Conservation (phyloP, 2,329 filamentous ascomycete genomes). For the Pseudogymnoascus sp. region DNA sequence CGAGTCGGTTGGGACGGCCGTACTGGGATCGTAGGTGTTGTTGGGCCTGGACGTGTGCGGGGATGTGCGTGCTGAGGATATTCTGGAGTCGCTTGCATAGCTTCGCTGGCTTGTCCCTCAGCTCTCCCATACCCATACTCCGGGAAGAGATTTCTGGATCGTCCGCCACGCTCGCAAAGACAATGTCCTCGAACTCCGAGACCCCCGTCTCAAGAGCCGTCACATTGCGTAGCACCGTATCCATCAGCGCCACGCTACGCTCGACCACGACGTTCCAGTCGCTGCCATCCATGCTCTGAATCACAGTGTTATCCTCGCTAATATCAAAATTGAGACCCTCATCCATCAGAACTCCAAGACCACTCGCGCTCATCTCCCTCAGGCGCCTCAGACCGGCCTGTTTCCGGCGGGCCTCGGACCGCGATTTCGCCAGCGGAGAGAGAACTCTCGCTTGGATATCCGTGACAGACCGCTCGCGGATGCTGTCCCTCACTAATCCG, state of each 20-base stretch:
- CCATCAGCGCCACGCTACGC: slow-evolving; percentile 75
- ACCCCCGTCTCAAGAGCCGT: slow-evolving; percentile 54
- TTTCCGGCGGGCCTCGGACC: slow-evolving; percentile 67
- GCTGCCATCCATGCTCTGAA: slow-evolving; percentile 26
- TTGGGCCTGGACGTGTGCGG: slow-evolving; percentile 53
- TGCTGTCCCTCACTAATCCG: slow-evolving; percentile 64
- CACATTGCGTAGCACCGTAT: slow-evolving; percentile 69
- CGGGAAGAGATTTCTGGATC: slow-evolving; percentile 47
- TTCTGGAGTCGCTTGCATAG: slow-evolving; percentile 58
- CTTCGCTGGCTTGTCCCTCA: slow-evolving; percentile 44
- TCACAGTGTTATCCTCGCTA: slow-evolving; percentile 44
- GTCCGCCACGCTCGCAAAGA: slow-evolving; percentile 54
- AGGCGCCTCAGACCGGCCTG: slow-evolving; percentile 62
- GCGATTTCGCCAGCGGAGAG: slow-evolving; percentile 67
- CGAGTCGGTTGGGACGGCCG: slow-evolving; percentile 63
- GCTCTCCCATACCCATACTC: background rate
- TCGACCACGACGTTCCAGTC: slow-evolving; percentile 69
- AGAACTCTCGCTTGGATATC: slow-evolving; percentile 65
- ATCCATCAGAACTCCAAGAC: slow-evolving; percentile 77
- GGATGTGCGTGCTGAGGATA: slow-evolving; percentile 61
- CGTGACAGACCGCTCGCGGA: slow-evolving; percentile 61
- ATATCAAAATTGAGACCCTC: slow-evolving; percentile 66
- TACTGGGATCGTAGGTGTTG: slow-evolving; percentile 49
- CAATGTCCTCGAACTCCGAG: slow-evolving; percentile 55
- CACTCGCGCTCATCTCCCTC: slow-evolving; percentile 73